These are phyloP conservation scores for Dictyostelium purpureum DNA, from an alignment of 78 protist species.

Conservation along the genomic window DNA sequence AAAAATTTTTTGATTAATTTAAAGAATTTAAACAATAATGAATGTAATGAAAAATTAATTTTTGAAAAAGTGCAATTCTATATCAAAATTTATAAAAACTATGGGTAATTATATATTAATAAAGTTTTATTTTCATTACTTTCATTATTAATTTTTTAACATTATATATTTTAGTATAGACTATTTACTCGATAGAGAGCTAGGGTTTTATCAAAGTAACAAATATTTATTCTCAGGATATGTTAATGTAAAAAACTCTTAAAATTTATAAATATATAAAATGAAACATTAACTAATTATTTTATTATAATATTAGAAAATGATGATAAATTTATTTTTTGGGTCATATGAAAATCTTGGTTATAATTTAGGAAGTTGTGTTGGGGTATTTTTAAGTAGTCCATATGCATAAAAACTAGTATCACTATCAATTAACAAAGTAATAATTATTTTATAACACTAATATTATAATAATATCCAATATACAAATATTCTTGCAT, in stretches of 20 bases:
- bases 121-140: neutral
- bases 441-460: too few species aligned
- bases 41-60: too few species aligned
- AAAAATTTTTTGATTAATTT: too few species aligned
- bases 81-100: neutral
- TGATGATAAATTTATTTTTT: neutral
- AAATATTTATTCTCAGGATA: neutral
- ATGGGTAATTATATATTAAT: neutral
- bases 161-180: neutral
- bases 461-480: too few species aligned
- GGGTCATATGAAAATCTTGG: constrained; percentile 8
- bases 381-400: neutral
- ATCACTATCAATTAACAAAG: too few species aligned
- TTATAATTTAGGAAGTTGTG: neutral
- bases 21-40: too few species aligned
- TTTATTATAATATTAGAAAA: neutral
- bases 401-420: neutral
- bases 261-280: too few species aligned
- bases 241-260: neutral
- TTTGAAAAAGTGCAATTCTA: too few species aligned
- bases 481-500: too few species aligned
- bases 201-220: neutral
- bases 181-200: neutral
- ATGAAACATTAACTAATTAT: too few species aligned
- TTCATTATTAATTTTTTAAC: neutral